Evolutionary conservation across 768 basidiomycete genomes (phyloP), one percentile per base, ranked within the genome.

Genomic region (Tricholomella constricta): DNA sequence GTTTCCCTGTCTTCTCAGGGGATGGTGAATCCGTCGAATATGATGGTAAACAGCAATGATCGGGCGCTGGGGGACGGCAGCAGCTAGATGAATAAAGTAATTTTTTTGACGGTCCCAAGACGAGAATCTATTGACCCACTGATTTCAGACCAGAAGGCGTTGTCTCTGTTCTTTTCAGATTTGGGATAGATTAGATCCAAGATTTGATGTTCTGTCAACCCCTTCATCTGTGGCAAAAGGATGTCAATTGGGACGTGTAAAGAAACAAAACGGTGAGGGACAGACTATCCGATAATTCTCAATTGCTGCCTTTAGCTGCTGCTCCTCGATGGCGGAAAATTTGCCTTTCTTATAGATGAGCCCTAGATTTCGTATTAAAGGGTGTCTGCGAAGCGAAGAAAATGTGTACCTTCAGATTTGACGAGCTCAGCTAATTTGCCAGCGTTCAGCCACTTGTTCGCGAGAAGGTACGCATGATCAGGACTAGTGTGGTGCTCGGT

Each of bases 341-440:
- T 90, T 92, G 12, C 91, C 91, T 68, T 91, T 91, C 71, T 87
- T 91, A 67, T 90, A 92, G 2, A 89, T 79, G n/a, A 93, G 79
- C 27, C 89, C 90, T 92, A 52, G 20, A 54, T 40, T 2, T 34
- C 35, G 34, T 22, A 40, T 49, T 56, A 54, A 50, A 26, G 32
- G 46, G 23, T 19, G 19, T 27, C 29, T 34, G 11, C 22, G 34
- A 31, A 14, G 19, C 23, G 9, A 29, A 43, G 27, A 20, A 40
- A 40, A 17, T 31, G 38, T 52, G 10, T 51, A 88, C 91, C 90
- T 74, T 89, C 79, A 22, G 77, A 81, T 65, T 76, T 78, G 12
- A 84, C 88, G 59, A 91, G 72, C 57, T 89, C 84, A 4, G 82
- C 77, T 20, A 93, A 69, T 67, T 90, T 88, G 10, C 69, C 71